Evolutionary conservation across 2,329 filamentous ascomycete species (phyloP).

Genomic region (Paecilomyces variotii): DNA sequence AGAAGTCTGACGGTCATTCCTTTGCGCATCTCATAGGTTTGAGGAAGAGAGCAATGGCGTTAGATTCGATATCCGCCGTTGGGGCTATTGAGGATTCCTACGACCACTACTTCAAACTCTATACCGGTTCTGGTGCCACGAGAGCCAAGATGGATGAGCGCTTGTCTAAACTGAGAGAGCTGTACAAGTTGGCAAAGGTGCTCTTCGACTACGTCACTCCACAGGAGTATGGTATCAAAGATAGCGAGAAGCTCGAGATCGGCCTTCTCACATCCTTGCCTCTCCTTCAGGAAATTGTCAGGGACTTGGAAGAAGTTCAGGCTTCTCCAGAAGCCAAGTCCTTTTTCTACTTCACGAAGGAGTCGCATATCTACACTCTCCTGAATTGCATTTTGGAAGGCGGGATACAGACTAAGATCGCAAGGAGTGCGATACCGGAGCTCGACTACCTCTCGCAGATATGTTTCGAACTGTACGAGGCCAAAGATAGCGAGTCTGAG

Average conservation of each 20-base stretch:
- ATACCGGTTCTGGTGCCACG: conserved; percentile 64
- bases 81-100: conserved; percentile 47
- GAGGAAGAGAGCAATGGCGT: conserved; percentile 43
- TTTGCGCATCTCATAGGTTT: conserved; percentile 39
- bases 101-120: conserved; percentile 80
- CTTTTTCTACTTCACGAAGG: conserved; percentile 99
- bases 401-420: conserved; percentile 93
- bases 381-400: conserved; percentile 97
- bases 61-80: conserved; percentile 34
- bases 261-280: conserved; percentile 89
- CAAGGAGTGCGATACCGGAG: conserved; percentile 88
- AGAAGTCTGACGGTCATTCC: conserved; percentile 22
- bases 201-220: conserved; percentile 98
- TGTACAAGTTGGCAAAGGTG: conserved; percentile 90
- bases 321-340: conserved; percentile 88
- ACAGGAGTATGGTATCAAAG: conserved; percentile 94
- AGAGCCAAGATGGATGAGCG: conserved; percentile 76
- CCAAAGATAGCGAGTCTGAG: conserved; percentile 68
- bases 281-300: conserved; percentile 90
- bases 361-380: conserved; percentile 96
- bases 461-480: conserved; percentile 96
- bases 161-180: conserved; percentile 79
- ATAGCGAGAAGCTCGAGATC: conserved; percentile 97
- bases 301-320: conserved; percentile 94
- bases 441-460: conserved; percentile 97